phyloP scores from a whole-genome alignment of 2,329 filamentous ascomycete species.

The Didymellaceae sp. region DNA sequence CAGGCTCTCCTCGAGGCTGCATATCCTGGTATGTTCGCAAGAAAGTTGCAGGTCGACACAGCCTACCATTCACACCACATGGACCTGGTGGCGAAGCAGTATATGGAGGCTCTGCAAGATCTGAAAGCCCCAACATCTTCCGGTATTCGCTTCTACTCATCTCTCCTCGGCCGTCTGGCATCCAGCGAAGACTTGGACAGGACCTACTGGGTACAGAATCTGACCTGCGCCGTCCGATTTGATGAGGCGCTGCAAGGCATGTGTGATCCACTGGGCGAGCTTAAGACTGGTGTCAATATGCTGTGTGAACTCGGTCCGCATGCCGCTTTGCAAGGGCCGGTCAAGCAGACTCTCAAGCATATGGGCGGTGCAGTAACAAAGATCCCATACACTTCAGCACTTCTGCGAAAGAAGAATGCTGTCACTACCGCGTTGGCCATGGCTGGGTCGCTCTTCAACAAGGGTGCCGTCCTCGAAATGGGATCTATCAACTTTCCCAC shows the following conservation, averaged over 20 bases:
- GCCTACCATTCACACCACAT: slow-evolving; percentile 42
- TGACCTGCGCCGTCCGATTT: slow-evolving; percentile 15
- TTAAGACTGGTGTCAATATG: neutral
- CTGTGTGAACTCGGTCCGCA: slow-evolving; percentile 14
- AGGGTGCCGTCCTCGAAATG: neutral
- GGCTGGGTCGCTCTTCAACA: neutral
- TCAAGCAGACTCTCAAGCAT: slow-evolving; percentile 10
- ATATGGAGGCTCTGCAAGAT: slow-evolving; percentile 12
- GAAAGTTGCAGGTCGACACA: slow-evolving; percentile 40
- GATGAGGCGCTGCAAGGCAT: slow-evolving; percentile 1
- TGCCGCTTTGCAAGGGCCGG: slow-evolving; percentile 16
- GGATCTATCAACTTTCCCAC: neutral
- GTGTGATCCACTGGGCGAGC: neutral
- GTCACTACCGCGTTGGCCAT: slow-evolving; percentile 2
- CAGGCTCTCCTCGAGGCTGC: slow-evolving; percentile 42
- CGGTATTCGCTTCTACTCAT: neutral
- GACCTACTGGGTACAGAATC: slow-evolving; percentile 19
- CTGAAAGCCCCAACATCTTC: neutral
- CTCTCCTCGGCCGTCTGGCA: slow-evolving; percentile 3
- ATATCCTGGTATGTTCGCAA: slow-evolving; percentile 44
- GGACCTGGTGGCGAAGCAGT: slow-evolving; percentile 20
- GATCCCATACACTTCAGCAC: neutral
- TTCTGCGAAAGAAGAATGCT: neutral
- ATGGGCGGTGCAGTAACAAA: neutral
- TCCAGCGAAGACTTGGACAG: slow-evolving; percentile 4